A percentile compares a stretch with the other conserved stretches of the same genome.
These are phyloP conservation scores for Fusarium veterinarium DNA, from an alignment of 2,329 filamentous ascomycete species.

Conservation along the genomic window DNA sequence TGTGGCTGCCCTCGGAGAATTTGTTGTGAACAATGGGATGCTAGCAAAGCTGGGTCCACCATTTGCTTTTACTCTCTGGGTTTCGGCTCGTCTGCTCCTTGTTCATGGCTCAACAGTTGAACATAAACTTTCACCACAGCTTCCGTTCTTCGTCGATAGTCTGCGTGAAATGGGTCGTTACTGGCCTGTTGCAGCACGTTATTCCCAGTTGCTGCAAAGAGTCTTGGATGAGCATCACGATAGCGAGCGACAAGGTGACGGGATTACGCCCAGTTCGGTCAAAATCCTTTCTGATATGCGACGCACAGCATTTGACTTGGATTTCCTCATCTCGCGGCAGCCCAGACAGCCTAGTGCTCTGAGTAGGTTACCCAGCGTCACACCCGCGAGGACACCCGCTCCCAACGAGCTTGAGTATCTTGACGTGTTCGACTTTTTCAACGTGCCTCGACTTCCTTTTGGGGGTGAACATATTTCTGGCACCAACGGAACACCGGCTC, in stretches of 20 bases:
- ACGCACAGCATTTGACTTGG: conserved; percentile 87
- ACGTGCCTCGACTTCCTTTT: conserved; percentile 78
- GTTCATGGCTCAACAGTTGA: conserved; percentile 93
- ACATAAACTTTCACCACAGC: conserved; percentile 81
- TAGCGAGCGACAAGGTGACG: conserved; percentile 78
- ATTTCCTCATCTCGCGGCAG: conserved; percentile 88
- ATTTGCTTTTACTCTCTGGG: conserved; percentile 94
- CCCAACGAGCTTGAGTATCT: conserved; percentile 89
- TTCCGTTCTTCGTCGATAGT: conserved; percentile 84
- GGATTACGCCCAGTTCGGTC: conserved; percentile 83
- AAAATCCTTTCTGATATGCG: conserved; percentile 93
- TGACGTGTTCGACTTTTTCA: conserved; percentile 96
- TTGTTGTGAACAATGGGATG: conserved; percentile 79
- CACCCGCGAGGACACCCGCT: conserved; percentile 75
- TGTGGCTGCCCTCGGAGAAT: conserved; percentile 81
- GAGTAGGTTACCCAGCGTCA: conserved; percentile 63
- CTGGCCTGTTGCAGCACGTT: conserved; percentile 88
- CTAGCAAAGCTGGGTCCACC: conserved; percentile 86
- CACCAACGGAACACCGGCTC: conserved; percentile 30
- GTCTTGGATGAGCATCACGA: conserved; percentile 89
- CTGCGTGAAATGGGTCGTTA: conserved; percentile 82
- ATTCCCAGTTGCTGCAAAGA: conserved; percentile 81
- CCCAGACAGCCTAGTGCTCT: conserved; percentile 64
- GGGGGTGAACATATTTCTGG: conserved; percentile 51
- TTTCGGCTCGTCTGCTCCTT: conserved; percentile 85